Evolutionary conservation across 2,329 filamentous ascomycete genomes (phyloP), one percentile per base, ranked within the genome.

Genomic region (Fusarium sp.): DNA sequence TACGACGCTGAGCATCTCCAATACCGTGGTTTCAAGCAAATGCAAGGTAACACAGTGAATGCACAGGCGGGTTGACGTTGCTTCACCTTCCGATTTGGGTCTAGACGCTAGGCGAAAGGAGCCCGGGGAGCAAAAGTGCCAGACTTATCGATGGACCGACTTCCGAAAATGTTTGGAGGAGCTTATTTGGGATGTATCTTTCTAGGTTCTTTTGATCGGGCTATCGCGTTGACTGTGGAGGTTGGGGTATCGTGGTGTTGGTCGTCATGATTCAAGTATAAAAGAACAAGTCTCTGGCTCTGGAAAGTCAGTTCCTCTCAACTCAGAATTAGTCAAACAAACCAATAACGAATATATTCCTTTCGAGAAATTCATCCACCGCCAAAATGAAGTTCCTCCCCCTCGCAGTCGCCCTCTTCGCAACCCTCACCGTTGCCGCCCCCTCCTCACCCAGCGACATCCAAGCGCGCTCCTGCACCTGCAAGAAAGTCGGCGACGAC

Each of bases 301-400:
- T 26, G 5, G 8, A 4, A 8, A 2, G 30, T 20, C 4, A 28
- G 0, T 20, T 26, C 3, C 24, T 2, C 26, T 7, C 26, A 34
- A 34, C 6, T 22, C 22, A 32, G 18, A 24, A 8, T 6, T 14
- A 15, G 6, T 4, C n/a, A 44, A 24, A 4, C 36, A 42, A 17
- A 6, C 9, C 4, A 22, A 24, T 10, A 48, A 10, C 4, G 2
- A 28, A 18, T 1, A 45, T 34, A 20, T 9, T 26, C 13, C 34
- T 20, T 8, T 28, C 10, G 9, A 50, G 8, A 0, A 6, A 10
- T 14, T 9, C 1, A 3, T 3, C 22, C 38, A n/a, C 24, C 36
- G 66, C 30, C 12, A 70, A 38, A n/a, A 73, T 73, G 69, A 73
- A 66, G 48, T 58, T 70, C 34, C 22, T 60, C 14, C 24, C 52